phyloP scores from a whole-genome alignment of 768 basidiomycete species.

The Austroboletus festivus region DNA sequence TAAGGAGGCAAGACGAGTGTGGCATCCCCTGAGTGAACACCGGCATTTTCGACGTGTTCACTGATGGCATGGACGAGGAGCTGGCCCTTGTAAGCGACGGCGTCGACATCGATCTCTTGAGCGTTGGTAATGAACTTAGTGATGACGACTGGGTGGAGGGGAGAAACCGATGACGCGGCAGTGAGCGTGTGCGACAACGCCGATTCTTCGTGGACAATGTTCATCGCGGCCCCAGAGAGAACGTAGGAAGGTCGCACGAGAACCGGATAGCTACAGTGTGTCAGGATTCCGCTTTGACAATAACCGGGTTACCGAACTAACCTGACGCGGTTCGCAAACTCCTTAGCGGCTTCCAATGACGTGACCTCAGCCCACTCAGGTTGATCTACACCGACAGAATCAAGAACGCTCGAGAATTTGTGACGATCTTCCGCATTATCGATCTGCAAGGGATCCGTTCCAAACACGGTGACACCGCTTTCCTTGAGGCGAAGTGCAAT shows the following conservation, averaged over 20 bases:
- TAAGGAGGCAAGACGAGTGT: slow-evolving; percentile 96
- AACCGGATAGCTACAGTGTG: slow-evolving; percentile 76
- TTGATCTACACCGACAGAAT: slow-evolving; percentile 93
- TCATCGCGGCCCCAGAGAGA: slow-evolving; percentile 98
- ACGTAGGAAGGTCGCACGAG: slow-evolving; percentile 98
- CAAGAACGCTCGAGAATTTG: slow-evolving; percentile 97
- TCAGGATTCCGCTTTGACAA: slow-evolving; percentile 1
- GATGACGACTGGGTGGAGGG: slow-evolving; percentile 95
- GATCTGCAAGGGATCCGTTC: slow-evolving; percentile 92
- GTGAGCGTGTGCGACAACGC: slow-evolving; percentile 89
- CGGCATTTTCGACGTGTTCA: slow-evolving; percentile 98
- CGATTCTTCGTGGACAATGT: slow-evolving; percentile 92
- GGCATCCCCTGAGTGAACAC: slow-evolving; percentile 98
- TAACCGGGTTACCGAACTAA: slow-evolving; percentile 2
- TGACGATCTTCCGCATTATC: slow-evolving; percentile 98
- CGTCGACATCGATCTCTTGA: slow-evolving; percentile 97
- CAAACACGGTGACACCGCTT: slow-evolving; percentile 87
- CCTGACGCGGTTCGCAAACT: slow-evolving; percentile 84
- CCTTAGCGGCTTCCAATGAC: slow-evolving; percentile 84
- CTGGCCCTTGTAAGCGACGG: slow-evolving; percentile 89
- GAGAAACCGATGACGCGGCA: slow-evolving; percentile 95
- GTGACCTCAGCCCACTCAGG: slow-evolving; percentile 95
- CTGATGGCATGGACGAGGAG: slow-evolving; percentile 95
- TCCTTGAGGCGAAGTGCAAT: slow-evolving; percentile 95
- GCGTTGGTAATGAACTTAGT: slow-evolving; percentile 98